Percentiles rank a stretch among this genome's conserved stretches.
phyloP scores from a whole-genome alignment of 768 basidiomycete species.

The Tricholoma saponaceum region DNA sequence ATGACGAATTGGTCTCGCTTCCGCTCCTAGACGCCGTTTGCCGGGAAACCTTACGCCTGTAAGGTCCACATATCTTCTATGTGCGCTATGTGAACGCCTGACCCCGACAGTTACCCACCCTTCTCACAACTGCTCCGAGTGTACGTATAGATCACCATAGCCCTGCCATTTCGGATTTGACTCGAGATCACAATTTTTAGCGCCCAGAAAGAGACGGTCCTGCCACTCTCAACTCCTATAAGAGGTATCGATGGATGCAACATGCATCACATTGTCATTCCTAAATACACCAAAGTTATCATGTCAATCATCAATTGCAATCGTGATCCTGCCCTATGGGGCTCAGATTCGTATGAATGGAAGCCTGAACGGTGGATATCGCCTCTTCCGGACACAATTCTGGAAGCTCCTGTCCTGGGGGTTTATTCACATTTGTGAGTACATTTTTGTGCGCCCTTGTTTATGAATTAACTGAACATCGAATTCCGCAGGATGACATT shows the following conservation, averaged over 20 bases:
- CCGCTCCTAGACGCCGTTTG: constrained; percentile 34
- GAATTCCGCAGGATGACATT: constrained; percentile 35
- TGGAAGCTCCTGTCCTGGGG: no score
- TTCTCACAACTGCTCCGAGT: constrained; percentile 9
- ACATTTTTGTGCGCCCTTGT: constrained; percentile 24
- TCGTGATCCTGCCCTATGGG: constrained; percentile 48
- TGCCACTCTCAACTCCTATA: constrained; percentile 39
- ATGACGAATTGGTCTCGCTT: constrained; percentile 30
- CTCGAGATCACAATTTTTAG: constrained; percentile 17
- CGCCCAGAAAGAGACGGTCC: constrained; percentile 27
- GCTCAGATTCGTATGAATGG: constrained; percentile 42
- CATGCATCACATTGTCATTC: constrained; percentile 33
- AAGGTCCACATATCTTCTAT: constrained; percentile 11
- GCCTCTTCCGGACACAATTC: no score
- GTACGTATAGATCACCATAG: constrained; percentile 3
- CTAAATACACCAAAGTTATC: constrained; percentile 32
- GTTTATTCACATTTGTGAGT: no score
- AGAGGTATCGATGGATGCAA: constrained; percentile 30
- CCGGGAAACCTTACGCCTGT: no score
- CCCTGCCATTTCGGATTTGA: neutral
- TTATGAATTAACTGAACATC: neutral
- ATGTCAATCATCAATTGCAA: constrained; percentile 34
- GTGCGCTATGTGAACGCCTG: neutral
- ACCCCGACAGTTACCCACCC: constrained; percentile 11
- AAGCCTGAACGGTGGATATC: no score